Conservation (phyloP, 495 filamentous ascomycete genomes). For the Annulohypoxylon maeteangense region DNA sequence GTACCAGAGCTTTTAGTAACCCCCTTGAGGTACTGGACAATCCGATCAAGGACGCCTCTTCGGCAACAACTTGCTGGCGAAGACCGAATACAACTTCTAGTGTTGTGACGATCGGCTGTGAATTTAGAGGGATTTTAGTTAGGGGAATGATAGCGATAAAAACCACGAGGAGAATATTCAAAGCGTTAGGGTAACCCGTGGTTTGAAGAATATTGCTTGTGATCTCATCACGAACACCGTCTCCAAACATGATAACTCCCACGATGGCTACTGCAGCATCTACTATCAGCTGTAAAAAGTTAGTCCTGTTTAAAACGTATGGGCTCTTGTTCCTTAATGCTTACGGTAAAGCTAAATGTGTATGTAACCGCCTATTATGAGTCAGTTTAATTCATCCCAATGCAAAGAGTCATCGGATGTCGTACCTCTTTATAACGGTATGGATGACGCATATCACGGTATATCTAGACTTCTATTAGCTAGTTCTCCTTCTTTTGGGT, state of each 20-base stretch:
- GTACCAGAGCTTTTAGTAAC: conserved; percentile 67
- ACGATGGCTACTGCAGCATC: conserved; percentile 83
- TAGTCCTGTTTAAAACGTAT: conserved; percentile 28
- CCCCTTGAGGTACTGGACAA: conserved; percentile 68
- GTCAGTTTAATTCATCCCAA: background rate
- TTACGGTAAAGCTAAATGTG: conserved; percentile 91
- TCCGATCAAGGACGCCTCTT: conserved; percentile 57
- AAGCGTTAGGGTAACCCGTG: conserved; percentile 74
- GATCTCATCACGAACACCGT: conserved; percentile 84
- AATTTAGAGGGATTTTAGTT: conserved; percentile 93
- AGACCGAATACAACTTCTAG: conserved; percentile 83
- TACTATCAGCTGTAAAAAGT: conserved; percentile 69
- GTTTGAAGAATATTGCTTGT: conserved; percentile 85
- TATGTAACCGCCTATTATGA: conserved; percentile 70
- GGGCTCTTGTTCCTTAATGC: conserved; percentile 33
- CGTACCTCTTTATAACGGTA: conserved; percentile 72
- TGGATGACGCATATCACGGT: conserved; percentile 96
- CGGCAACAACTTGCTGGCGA: conserved; percentile 63
- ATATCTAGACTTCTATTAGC: conserved; percentile 67
- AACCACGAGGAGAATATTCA: conserved; percentile 80
- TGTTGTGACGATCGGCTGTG: conserved; percentile 86
- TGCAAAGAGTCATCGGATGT: background rate
- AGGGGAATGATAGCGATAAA: conserved; percentile 93
- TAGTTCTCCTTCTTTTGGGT: background rate
- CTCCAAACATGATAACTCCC: conserved; percentile 94